Percentiles rank a stretch among this genome's conserved stretches.
Evolutionary conservation across 2,329 filamentous ascomycete genomes (phyloP).

Genomic region (Aspergillus awamori): DNA sequence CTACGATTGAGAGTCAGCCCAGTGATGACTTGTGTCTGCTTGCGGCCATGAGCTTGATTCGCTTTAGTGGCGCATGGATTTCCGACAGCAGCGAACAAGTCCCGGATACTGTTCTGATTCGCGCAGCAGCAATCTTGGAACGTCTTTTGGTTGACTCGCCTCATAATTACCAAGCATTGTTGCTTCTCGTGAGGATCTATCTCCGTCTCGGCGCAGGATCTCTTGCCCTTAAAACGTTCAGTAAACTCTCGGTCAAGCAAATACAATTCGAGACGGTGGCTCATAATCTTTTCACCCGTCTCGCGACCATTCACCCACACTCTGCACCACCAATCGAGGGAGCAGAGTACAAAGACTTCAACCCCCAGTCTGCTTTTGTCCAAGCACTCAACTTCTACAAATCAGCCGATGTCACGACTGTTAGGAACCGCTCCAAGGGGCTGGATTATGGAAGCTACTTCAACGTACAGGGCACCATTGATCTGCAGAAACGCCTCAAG

Average conservation of each 20-base stretch:
- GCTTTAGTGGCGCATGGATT: conserved; percentile 27
- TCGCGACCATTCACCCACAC: conserved; percentile 52
- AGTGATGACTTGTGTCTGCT: conserved; percentile 49
- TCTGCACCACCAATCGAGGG: conserved; percentile 44
- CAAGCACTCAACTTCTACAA: conserved; percentile 47
- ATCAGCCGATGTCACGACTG: conserved; percentile 41
- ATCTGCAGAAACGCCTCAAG: conserved; percentile 42
- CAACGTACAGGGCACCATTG: conserved; percentile 48
- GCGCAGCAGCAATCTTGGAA: conserved; percentile 44
- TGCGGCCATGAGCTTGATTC: conserved; percentile 47
- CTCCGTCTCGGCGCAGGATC: conserved; percentile 49
- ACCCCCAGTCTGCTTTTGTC: conserved; percentile 45
- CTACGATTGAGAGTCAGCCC: conserved; percentile 47
- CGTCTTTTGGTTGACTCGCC: conserved; percentile 45
- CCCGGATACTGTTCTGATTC: conserved; percentile 38
- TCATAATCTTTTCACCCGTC: conserved; percentile 51
- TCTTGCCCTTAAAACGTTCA: conserved; percentile 49
- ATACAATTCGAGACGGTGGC: conserved; percentile 53
- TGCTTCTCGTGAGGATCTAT: conserved; percentile 50
- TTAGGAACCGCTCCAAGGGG: conserved; percentile 41
- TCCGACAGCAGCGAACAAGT: conserved; percentile 23
- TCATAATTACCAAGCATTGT: conserved; percentile 50
- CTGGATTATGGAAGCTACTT: conserved; percentile 48
- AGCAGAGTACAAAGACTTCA: conserved; percentile 45
- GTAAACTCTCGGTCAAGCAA: conserved; percentile 52